Percentiles rank a stretch among this genome's conserved stretches.
Conservation (phyloP, 768 basidiomycete species). For the Amanita muscaria region DNA sequence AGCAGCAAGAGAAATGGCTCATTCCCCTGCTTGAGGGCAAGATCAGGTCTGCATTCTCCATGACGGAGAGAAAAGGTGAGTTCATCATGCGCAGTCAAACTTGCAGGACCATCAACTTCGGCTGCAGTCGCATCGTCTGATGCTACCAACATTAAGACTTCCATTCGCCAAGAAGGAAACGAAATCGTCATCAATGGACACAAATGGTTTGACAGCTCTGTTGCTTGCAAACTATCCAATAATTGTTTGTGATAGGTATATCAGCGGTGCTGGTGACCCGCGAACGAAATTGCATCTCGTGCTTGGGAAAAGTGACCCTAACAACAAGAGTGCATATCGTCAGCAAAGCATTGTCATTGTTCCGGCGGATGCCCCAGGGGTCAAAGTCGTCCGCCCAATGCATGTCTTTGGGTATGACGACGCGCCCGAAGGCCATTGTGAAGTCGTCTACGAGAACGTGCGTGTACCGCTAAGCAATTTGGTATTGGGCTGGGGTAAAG, state of each 20-base stretch:
- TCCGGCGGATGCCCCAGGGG: conserved; percentile 79
- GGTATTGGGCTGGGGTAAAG: conserved; percentile 87
- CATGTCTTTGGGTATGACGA: conserved; percentile 91
- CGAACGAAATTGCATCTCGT: conserved; percentile 85
- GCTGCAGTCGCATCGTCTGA: conserved; percentile 81
- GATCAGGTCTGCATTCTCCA: conserved; percentile 90
- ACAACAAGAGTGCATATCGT: conserved; percentile 62
- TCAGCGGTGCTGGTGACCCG: conserved; percentile 93
- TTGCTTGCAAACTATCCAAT: neutral
- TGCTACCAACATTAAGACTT: conserved; percentile 90
- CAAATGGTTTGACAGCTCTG: conserved; percentile 61
- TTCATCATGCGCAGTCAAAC: conserved; percentile 6
- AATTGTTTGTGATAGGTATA: conserved; percentile 21
- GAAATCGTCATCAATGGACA: conserved; percentile 92
- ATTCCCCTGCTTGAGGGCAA: conserved; percentile 82
- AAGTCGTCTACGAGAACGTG: conserved; percentile 91
- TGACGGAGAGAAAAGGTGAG: conserved; percentile 90
- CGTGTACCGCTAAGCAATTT: conserved; percentile 78
- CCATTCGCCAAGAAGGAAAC: conserved; percentile 73
- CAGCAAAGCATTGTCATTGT: conserved; percentile 95
- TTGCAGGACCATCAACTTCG: neutral
- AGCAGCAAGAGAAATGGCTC: conserved; percentile 89
- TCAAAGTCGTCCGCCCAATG: conserved; percentile 89
- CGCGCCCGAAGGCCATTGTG: conserved; percentile 94
- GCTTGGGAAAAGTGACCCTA: conserved; percentile 89